Conservation (phyloP, 345 rosid species). For the Aethionema arabicum region DNA sequence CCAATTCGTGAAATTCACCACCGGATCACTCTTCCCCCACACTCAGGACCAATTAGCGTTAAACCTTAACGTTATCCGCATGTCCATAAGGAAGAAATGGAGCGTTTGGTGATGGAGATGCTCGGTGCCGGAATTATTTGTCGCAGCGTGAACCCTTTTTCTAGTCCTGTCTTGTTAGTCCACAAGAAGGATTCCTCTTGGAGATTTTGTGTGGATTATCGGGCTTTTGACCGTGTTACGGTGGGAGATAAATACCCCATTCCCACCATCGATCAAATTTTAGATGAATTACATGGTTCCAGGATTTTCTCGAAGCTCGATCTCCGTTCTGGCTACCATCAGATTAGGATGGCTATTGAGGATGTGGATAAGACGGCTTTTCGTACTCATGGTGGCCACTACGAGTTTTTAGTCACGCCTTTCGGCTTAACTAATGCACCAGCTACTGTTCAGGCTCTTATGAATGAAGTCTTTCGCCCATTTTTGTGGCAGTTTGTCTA, state of each 20-base stretch:
- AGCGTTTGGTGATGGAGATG: background rate
- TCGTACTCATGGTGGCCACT: background rate
- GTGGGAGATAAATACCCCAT: background rate
- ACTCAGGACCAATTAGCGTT: too few species aligned
- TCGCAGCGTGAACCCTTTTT: background rate
- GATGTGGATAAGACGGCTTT: background rate
- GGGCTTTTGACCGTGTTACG: background rate
- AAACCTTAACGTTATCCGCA: background rate
- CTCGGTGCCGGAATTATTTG: background rate
- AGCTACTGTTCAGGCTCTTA: background rate
- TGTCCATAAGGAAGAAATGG: background rate
- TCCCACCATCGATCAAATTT: background rate
- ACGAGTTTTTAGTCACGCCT: background rate
- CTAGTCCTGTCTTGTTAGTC: background rate
- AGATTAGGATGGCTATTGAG: background rate
- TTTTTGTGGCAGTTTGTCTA: background rate
- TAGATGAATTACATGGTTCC: background rate
- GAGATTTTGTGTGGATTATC: background rate
- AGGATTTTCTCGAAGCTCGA: background rate
- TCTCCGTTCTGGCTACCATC: background rate
- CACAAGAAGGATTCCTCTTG: background rate
- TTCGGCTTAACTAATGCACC: background rate
- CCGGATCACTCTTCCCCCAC: too few species aligned
- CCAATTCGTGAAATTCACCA: too few species aligned
- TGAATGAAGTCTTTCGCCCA: background rate